Conservation (phyloP, 2,329 filamentous ascomycete species). For the Penicillium verrucosum region DNA sequence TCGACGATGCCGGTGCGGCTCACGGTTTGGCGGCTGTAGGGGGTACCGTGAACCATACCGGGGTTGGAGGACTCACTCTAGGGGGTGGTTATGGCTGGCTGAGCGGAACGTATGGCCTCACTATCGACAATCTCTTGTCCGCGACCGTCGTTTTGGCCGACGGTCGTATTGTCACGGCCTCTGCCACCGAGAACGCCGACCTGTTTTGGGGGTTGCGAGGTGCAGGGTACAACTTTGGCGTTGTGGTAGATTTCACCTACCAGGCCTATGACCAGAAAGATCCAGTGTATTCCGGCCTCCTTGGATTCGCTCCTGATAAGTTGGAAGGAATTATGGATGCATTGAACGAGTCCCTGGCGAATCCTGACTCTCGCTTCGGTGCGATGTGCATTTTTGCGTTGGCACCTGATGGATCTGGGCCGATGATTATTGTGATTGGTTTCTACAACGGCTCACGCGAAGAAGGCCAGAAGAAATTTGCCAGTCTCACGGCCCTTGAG, state of each 20-base stretch:
- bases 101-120: constrained; percentile 53
- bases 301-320: constrained; percentile 26
- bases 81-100: constrained; percentile 60
- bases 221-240: constrained; percentile 47
- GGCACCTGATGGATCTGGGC: constrained; percentile 31
- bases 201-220: constrained; percentile 51
- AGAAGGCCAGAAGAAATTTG: constrained; percentile 38
- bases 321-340: constrained; percentile 24
- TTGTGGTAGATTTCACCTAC: constrained; percentile 46
- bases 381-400: constrained; percentile 30
- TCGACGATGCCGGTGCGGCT: constrained; percentile 52
- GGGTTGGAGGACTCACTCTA: constrained; percentile 57
- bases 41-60: constrained; percentile 62
- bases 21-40: constrained; percentile 58
- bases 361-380: constrained; percentile 55
- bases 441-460: constrained; percentile 40
- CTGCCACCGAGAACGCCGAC: constrained; percentile 45
- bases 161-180: constrained; percentile 39
- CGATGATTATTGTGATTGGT: constrained; percentile 31
- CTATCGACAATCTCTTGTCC: constrained; percentile 49
- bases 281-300: constrained; percentile 35
- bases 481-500: constrained; percentile 37
- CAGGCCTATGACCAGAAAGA: constrained; percentile 33
- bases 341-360: constrained; percentile 49
- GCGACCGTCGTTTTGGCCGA: constrained; percentile 43